Percentiles rank a stretch among this genome's conserved stretches.
Evolutionary conservation across 108 stramenopile species (phyloP).

Genomic region (Conticribra weissflogii): DNA sequence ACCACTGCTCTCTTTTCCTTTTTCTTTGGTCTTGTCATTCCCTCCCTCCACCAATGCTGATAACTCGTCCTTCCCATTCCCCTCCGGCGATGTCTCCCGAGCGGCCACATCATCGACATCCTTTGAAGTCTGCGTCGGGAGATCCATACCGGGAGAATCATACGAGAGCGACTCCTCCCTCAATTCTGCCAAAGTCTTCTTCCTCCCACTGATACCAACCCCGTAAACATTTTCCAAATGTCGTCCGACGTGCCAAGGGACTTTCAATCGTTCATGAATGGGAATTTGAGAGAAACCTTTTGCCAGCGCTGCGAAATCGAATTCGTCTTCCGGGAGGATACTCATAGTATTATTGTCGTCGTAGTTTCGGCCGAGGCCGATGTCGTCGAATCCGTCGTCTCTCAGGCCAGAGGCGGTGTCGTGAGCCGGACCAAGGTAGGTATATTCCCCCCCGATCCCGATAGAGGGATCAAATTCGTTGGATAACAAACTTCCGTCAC

Average conservation of each 20-base stretch:
- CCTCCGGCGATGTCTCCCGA: too few species aligned
- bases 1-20: too few species aligned
- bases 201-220: background rate
- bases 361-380: too few species aligned
- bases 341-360: too few species aligned
- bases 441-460: slow-evolving; percentile 6
- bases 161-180: slow-evolving; percentile 37
- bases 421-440: slow-evolving; percentile 14
- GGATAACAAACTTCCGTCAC: background rate
- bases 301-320: slow-evolving; percentile 14
- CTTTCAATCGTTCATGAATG: slow-evolving; percentile 26
- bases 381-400: background rate
- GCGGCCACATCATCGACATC: too few species aligned
- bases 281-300: slow-evolving; percentile 19
- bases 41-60: too few species aligned
- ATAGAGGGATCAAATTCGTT: too few species aligned
- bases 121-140: too few species aligned
- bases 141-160: too few species aligned
- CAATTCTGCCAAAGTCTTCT: slow-evolving; percentile 39
- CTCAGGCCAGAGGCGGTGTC: background rate
- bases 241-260: slow-evolving; percentile 22
- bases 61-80: too few species aligned
- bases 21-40: too few species aligned
- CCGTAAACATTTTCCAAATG: slow-evolving; percentile 13
- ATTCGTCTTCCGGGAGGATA: background rate